Conservation (phyloP, 139 green algal species). For the Haematococcus lacustris region DNA sequence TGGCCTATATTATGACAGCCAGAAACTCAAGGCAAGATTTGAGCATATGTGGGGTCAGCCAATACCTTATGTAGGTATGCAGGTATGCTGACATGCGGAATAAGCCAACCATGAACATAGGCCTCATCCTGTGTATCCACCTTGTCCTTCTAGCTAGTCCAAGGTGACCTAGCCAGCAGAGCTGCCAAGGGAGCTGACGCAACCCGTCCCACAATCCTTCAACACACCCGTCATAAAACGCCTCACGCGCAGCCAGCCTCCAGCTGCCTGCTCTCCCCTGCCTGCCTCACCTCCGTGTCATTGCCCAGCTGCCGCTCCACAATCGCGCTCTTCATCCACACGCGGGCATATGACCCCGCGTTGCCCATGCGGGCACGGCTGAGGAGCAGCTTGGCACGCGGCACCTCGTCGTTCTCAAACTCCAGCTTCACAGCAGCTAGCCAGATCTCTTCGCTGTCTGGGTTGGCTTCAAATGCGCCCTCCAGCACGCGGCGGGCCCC, state of each 20-base stretch:
- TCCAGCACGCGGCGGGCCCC: constrained; percentile 14
- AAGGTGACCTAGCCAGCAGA: too few relatives aligned
- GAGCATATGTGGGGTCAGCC: too few relatives aligned
- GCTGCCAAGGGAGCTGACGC: too few relatives aligned
- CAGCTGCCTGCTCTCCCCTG: constrained; percentile 10
- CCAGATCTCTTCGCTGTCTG: constrained; percentile 90
- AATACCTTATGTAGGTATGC: too few relatives aligned
- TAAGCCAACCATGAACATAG: too few relatives aligned
- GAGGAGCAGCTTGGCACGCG: constrained; percentile 59
- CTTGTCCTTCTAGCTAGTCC: too few relatives aligned
- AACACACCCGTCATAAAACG: too few relatives aligned
- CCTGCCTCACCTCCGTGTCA: constrained; percentile 16
- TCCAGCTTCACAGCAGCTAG: constrained; percentile 98
- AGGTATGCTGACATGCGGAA: too few relatives aligned
- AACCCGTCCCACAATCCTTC: too few relatives aligned
- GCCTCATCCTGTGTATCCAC: too few relatives aligned
- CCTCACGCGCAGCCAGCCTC: neutral
- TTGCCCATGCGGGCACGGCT: constrained; percentile 28
- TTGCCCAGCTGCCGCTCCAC: constrained; percentile 86
- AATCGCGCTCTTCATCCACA: constrained; percentile 97
- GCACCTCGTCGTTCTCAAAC: constrained; percentile 88
- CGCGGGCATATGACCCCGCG: constrained; percentile 51
- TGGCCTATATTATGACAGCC: too few relatives aligned
- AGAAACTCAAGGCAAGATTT: too few relatives aligned
- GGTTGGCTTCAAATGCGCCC: constrained; percentile 68